Evolutionary conservation across 306 rosid species (phyloP).

Genomic region (Gillenia trifoliata): DNA sequence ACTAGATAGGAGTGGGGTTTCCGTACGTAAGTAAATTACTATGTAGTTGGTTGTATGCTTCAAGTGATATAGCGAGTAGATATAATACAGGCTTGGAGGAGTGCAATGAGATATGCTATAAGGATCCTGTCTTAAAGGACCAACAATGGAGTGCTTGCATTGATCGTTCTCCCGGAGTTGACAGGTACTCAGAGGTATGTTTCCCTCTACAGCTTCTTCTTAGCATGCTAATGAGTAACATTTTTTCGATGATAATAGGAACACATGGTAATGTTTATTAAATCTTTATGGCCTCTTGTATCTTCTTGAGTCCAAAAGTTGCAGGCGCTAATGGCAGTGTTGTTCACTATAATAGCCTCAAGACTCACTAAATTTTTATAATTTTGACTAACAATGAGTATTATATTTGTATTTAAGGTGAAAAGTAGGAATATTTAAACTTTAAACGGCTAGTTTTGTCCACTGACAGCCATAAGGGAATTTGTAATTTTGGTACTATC

Average conservation of each 20-base stretch:
- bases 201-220: neutral
- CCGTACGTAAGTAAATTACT: neutral
- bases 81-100: conserved; percentile 60
- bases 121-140: conserved; percentile 90
- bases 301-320: neutral
- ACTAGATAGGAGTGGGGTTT: neutral
- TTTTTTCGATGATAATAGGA: neutral
- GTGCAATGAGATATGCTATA: conserved; percentile 76
- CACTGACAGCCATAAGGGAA: neutral
- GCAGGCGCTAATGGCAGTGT: neutral
- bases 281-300: neutral
- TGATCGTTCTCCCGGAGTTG: conserved; percentile 90
- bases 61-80: neutral
- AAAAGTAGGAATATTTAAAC: neutral
- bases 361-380: neutral
- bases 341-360: neutral
- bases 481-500: neutral
- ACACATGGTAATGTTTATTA: neutral
- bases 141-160: conserved; percentile 92
- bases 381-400: neutral
- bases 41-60: neutral
- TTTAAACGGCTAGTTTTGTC: neutral
- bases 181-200: conserved; percentile 65
- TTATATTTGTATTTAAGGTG: neutral
- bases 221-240: neutral